Conservation (phyloP, 1,284 basidiomycete species). For the Ceratobasidium sp. region DNA sequence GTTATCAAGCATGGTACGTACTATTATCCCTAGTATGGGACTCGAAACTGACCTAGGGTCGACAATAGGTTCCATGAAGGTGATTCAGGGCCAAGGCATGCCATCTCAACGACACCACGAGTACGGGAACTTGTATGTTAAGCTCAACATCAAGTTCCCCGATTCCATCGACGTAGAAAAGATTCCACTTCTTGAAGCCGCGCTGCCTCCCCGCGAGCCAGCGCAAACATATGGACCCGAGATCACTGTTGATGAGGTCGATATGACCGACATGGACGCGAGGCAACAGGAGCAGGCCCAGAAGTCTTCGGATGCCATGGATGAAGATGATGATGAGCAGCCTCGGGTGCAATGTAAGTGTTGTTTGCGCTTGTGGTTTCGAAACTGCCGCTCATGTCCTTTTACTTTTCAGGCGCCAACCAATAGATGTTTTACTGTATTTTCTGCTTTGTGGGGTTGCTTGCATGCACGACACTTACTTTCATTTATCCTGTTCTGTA, state of each 20-base stretch:
- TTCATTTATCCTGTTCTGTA: slow-evolving; percentile 41
- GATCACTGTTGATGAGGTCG: slow-evolving; percentile 86
- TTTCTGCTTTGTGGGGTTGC: slow-evolving; percentile 35
- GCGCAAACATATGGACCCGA: slow-evolving; percentile 79
- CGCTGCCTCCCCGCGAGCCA: slow-evolving; percentile 84
- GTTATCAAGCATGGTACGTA: slow-evolving; percentile 90
- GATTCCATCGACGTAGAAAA: slow-evolving; percentile 78
- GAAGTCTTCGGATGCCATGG: slow-evolving; percentile 77
- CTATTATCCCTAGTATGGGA: slow-evolving; percentile 51
- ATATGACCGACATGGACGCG: slow-evolving; percentile 85
- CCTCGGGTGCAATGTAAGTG: slow-evolving; percentile 81
- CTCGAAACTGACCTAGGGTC: slow-evolving; percentile 21
- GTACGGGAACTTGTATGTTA: slow-evolving; percentile 93
- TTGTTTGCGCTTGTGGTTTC: neutral
- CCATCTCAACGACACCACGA: slow-evolving; percentile 98
- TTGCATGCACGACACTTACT: slow-evolving; percentile 33
- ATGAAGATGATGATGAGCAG: slow-evolving; percentile 80
- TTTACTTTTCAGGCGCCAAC: slow-evolving; percentile 37
- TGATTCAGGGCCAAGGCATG: slow-evolving; percentile 97
- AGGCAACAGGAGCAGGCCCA: slow-evolving; percentile 70
- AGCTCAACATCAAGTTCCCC: slow-evolving; percentile 91
- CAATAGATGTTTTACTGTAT: slow-evolving; percentile 35
- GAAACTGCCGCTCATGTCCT: neutral
- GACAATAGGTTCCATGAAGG: slow-evolving; percentile 83
- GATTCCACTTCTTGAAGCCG: slow-evolving; percentile 85